Base-by-base conservation (phyloP, 441 rosid genomes). In the Omphalea diandra region DNA sequence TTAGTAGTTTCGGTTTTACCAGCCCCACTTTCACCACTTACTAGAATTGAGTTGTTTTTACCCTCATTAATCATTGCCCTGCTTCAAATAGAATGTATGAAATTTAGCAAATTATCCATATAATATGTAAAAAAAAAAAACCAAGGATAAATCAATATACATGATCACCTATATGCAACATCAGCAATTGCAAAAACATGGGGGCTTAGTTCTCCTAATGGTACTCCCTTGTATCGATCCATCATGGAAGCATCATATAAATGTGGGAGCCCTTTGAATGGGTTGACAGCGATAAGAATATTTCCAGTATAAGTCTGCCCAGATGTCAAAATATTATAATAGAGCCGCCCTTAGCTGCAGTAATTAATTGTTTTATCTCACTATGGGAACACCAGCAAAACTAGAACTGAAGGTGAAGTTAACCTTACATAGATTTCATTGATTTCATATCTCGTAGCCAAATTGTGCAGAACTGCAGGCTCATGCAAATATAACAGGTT, bases 1-100 rank as follows among this genome's bases (percentile, higher is more conserved):
- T 94, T 94, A 54, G 98, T 94, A 10, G 97, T 91, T 77, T 94
- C 98, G 7, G 98, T 94, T 81, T 94, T 94, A 59, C 98, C 98
- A 35, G 98, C 93, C 58, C 97, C 96, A 76, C 98, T 94, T 80
- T 94, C 98, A 49, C 98, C 98, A 60, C 98, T 94, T 65, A 94
- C 97, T 60, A 94, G 80, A 70, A 91, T 94, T 20, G 90, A 91
- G 77, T 87, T 94, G 83, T 84, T 91, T 80, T 85, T 83, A 67
- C 88, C 84, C 71, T 90, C 95, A 47, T 83, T 87, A 31, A 90
- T 81, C 97, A 94, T 91, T 70, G 77, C 87, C 93, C 97, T 93
- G 84, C 47, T 67, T 49, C 68, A 79, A 69, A 72, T 18, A 66
- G 60, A 57, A 68, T 43, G 29, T 78, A 68, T 36, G 26, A 78